Evolutionary conservation across 345 rosid species (phyloP), one percentile per base, ranked within the genome.

Genomic region (Microthlaspi erraticum): DNA sequence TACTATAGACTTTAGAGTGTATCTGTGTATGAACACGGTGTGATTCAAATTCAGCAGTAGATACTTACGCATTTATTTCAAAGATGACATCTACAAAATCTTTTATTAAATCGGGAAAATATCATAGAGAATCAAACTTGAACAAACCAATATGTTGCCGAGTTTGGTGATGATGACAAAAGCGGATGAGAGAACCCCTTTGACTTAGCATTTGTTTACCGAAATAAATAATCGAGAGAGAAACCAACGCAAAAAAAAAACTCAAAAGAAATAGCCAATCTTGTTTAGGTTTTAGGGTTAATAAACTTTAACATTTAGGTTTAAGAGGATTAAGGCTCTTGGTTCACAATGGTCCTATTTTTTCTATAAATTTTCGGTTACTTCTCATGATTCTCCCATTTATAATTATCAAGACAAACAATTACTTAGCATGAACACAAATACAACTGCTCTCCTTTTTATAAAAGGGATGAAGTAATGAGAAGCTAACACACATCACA

Each of bases 81-180:
- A 67, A 52, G 34, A 60, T 60, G 73, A 67, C 77, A 66, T 58
- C 54, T 58, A 44, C 60, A 66, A 58, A 74, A 67, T 66, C 55
- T 26, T 66, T 51, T 37, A 9, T 34, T 60, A 20, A 66, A 33
- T 74, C 10, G 26, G 62, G 68, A 60, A 60, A 67, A 51, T 52
- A 74, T 74, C 73, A 67, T 34, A 67, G 50, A 60, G 73, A 50
- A 67, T 74, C 78, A 67, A 33, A 45, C 26, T 20, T 10, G 56
- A 66, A 52, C 33, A 5, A 31, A 66, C 73, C 53, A 67, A 59
- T 66, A 43, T 16, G 49, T 60, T 66, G 49, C 63, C 56, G 1
- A 66, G 50, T 74, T 60, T 52, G 73, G 68, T n/a, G 41, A 7
- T 74, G 68, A 60, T 74, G 68, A 74, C 78, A 67, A 59, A 58